Percentiles rank a stretch among this genome's conserved stretches.
Evolutionary conservation across 2,329 filamentous ascomycete species (phyloP).

Genomic region (Tetracladium maxilliforme): DNA sequence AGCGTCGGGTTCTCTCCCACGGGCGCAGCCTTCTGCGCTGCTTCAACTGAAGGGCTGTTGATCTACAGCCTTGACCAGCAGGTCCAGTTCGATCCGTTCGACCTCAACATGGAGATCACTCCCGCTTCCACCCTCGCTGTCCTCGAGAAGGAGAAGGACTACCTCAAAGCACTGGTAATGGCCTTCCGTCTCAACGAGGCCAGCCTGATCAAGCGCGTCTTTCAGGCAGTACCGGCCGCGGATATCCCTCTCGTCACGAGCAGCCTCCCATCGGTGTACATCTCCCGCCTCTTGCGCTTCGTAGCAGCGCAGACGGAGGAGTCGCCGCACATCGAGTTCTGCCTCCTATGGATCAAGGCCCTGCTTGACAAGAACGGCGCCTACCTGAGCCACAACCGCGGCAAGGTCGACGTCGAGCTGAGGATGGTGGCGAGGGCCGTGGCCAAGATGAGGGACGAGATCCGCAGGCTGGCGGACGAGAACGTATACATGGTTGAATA

Average conservation of each 20-base stretch:
- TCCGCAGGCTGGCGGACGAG: constrained; percentile 71
- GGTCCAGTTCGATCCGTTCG: constrained; percentile 86
- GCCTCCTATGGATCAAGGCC: constrained; percentile 81
- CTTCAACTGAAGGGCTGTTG: constrained; percentile 84
- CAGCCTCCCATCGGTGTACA: constrained; percentile 71
- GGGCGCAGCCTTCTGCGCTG: constrained; percentile 82
- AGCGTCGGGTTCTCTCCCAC: constrained; percentile 80
- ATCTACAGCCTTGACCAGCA: constrained; percentile 83
- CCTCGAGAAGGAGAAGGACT: constrained; percentile 56
- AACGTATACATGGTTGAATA: constrained; percentile 87
- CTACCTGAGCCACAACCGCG: constrained; percentile 69
- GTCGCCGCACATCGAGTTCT: constrained; percentile 89
- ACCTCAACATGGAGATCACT: constrained; percentile 87
- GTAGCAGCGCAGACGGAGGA: constrained; percentile 79
- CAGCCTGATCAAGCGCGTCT: constrained; percentile 69
- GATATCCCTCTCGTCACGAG: constrained; percentile 69
- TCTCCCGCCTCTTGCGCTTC: constrained; percentile 72
- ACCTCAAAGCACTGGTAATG: constrained; percentile 89
- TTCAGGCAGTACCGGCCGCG: constrained; percentile 62
- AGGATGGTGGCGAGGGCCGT: constrained; percentile 72
- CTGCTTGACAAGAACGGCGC: constrained; percentile 70
- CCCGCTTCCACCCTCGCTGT: constrained; percentile 66
- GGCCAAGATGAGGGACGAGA: constrained; percentile 64
- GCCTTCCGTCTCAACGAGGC: constrained; percentile 88
- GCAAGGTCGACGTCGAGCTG: constrained; percentile 70